phyloP scores from a whole-genome alignment of 1,139 yeast species.

The Geotrichum candidum region DNA sequence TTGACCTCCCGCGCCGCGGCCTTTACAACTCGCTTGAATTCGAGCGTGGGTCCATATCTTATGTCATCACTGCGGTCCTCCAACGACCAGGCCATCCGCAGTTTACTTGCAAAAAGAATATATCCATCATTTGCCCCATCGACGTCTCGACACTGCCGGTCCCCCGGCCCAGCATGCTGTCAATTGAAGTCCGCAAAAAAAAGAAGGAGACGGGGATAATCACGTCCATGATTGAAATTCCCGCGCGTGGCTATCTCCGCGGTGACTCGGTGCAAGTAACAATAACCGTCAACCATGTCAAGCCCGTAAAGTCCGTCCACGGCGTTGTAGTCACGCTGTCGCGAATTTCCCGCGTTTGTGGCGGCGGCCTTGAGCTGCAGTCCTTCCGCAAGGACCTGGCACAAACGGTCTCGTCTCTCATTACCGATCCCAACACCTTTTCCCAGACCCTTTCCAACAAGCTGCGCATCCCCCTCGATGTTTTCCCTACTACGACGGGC shows the following conservation, averaged over 20 bases:
- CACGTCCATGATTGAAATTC: constrained; percentile 48
- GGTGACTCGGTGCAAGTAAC: constrained; percentile 77
- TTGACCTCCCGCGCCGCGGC: constrained; percentile 65
- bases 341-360: constrained; percentile 72
- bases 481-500: constrained; percentile 76
- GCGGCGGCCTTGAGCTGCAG: constrained; percentile 47
- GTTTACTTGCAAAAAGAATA: constrained; percentile 37
- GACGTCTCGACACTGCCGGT: constrained; percentile 63
- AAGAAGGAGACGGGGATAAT: constrained; percentile 30
- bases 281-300: constrained; percentile 60
- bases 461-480: constrained; percentile 72
- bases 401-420: constrained; percentile 73
- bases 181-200: constrained; percentile 45
- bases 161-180: constrained; percentile 61
- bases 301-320: constrained; percentile 61
- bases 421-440: constrained; percentile 62
- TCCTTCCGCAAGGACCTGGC: constrained; percentile 80
- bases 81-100: constrained; percentile 31
- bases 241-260: constrained; percentile 65
- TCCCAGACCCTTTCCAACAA: constrained; percentile 56
- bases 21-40: constrained; percentile 73
- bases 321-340: constrained; percentile 78
- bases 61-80: constrained; percentile 55
- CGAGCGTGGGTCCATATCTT: constrained; percentile 78
- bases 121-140: constrained; percentile 63